Percentiles rank a stretch among this genome's conserved stretches.
Evolutionary conservation across 1,139 yeast species (phyloP).

Genomic region (Yamadazyma jaroonii): DNA sequence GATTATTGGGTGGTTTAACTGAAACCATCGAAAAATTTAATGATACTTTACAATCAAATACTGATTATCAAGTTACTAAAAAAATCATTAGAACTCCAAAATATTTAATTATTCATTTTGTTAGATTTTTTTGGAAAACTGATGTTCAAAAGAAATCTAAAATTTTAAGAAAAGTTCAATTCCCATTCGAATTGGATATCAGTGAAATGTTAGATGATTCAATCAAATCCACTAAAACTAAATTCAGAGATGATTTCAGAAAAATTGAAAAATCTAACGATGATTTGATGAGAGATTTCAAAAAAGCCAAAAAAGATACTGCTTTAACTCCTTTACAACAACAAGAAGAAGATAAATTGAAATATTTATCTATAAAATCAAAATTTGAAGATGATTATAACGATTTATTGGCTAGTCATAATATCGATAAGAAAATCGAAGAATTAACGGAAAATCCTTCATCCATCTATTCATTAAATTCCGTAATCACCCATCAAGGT

Average conservation of each 20-base stretch:
- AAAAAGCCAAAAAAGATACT: constrained; percentile 55
- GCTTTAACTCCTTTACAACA: constrained; percentile 39
- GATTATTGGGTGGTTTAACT: constrained; percentile 68
- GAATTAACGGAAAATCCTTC: constrained; percentile 77
- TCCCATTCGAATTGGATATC: constrained; percentile 90
- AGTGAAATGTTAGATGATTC: constrained; percentile 81
- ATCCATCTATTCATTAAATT: constrained; percentile 77
- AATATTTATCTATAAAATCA: constrained; percentile 40
- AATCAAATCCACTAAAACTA: constrained; percentile 62
- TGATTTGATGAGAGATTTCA: constrained; percentile 72
- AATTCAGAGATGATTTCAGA: constrained; percentile 75
- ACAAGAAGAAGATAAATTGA: constrained; percentile 48
- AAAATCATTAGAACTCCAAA: constrained; percentile 81
- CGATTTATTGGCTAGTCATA: constrained; percentile 34
- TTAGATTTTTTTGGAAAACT: constrained; percentile 93
- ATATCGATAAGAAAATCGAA: constrained; percentile 23
- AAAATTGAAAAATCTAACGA: constrained; percentile 72
- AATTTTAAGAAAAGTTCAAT: constrained; percentile 88
- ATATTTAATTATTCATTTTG: constrained; percentile 85
- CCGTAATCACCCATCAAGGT: constrained; percentile 91
- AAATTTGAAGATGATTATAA: constrained; percentile 46
- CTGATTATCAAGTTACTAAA: constrained; percentile 66
- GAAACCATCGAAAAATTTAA: constrained; percentile 79
- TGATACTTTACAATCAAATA: constrained; percentile 64
- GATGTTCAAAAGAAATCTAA: constrained; percentile 89